phyloP scores from a whole-genome alignment of 2,329 filamentous ascomycete species.

The Torrubiella hemipterigena region DNA sequence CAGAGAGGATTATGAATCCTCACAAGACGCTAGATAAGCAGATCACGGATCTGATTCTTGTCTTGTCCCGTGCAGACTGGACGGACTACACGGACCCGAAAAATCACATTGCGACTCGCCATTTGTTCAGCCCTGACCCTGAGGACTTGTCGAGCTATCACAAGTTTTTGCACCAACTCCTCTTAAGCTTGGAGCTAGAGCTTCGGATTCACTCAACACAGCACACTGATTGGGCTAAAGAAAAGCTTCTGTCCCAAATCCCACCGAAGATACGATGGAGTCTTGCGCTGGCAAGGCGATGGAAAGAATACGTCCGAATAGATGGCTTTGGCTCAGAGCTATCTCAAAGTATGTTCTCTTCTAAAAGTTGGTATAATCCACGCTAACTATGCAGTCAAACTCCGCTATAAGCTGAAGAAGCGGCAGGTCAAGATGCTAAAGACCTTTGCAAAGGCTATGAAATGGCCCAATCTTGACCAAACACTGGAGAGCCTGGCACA shows the following conservation, averaged over 20 bases:
- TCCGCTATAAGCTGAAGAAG: conserved; percentile 53
- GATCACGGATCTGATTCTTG: conserved; percentile 59
- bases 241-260: conserved; percentile 50
- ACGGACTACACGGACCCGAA: conserved; percentile 58
- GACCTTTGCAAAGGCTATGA: conserved; percentile 59
- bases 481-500: conserved; percentile 52
- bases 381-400: conserved; percentile 29
- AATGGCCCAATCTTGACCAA: conserved; percentile 62
- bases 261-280: conserved; percentile 63
- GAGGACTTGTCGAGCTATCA: conserved; percentile 46
- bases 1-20: conserved; percentile 47
- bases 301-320: conserved; percentile 59
- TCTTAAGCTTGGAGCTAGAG: conserved; percentile 61
- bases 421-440: conserved; percentile 57
- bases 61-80: conserved; percentile 58
- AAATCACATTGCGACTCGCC: conserved; percentile 64
- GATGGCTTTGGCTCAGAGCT: conserved; percentile 44
- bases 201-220: conserved; percentile 52
- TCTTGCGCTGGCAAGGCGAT: conserved; percentile 59
- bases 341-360: conserved; percentile 30
- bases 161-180: conserved; percentile 65
- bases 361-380: neutral
- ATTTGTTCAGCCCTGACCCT: conserved; percentile 51
- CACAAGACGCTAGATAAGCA: conserved; percentile 57
- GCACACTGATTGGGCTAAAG: conserved; percentile 51